Conservation (phyloP, 306 rosid genomes). For the Potentilla sterilis region DNA sequence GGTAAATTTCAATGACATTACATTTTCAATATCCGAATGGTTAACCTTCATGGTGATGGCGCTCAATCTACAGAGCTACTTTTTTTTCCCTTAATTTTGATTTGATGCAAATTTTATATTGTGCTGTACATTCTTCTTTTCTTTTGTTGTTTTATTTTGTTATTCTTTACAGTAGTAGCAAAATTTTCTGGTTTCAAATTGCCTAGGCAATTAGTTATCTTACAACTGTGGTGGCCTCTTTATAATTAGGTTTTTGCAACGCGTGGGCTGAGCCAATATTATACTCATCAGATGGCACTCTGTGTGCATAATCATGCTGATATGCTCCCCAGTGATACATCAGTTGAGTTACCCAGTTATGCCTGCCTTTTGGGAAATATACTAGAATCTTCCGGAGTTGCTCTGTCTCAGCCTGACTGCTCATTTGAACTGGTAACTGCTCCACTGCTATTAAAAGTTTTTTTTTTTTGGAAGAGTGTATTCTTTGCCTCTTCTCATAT, state of each 20-base stretch:
- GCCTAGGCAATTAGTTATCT: background rate
- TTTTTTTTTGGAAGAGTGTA: background rate
- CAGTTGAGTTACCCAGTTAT: conserved; percentile 75
- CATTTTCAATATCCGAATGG: background rate
- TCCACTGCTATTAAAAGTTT: conserved; percentile 2
- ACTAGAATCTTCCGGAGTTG: conserved; percentile 71
- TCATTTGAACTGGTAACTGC: conserved; percentile 71
- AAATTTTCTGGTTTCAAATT: conserved; percentile 10
- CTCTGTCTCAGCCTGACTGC: conserved; percentile 76
- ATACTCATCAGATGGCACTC: conserved; percentile 74
- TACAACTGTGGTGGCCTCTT: conserved; percentile 22
- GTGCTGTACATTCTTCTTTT: background rate
- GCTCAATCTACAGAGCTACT: conserved; percentile 13
- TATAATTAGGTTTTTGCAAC: conserved; percentile 56
- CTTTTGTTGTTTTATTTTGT: background rate
- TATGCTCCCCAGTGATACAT: conserved; percentile 69
- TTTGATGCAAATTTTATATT: background rate
- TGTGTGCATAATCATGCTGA: conserved; percentile 59
- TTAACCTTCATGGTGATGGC: conserved; percentile 5
- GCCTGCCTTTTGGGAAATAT: conserved; percentile 97
- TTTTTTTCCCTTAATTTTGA: background rate
- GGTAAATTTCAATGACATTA: conserved; percentile 40
- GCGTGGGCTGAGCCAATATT: conserved; percentile 56
- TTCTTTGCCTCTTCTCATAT: background rate
- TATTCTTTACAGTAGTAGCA: background rate